Base-by-base conservation (phyloP, 2,329 filamentous ascomycete species). In the Pseudogymnoascus sp. region DNA sequence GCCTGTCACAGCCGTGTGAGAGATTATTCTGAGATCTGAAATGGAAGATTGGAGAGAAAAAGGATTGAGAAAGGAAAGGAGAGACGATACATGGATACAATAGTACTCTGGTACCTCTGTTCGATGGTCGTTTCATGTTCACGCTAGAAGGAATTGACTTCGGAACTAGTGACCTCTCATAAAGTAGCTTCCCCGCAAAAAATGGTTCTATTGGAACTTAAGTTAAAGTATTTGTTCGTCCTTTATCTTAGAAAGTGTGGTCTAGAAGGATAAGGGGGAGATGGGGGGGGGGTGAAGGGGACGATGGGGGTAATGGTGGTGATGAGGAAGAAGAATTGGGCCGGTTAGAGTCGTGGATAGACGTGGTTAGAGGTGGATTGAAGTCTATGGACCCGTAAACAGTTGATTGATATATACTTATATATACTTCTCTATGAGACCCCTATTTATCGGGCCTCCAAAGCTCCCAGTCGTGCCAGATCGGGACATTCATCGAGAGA, bases 101-200 rank as follows among this genome's bases (percentile, higher is more conserved):
- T 26, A 7, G 23, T 51, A 51, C 45, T 7, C 12, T n/a, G 45
- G 45, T 51, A 51, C 45, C 6, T 51, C 12, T 5, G 45, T n/a
- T 51, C 14, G 23, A 29, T 29, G 45, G 45, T 6, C 45, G 45
- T 51, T 51, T 51, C 45, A 51, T 51, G 45, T 51, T 29, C 12
- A 29, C 45, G 45, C 45, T 51, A 51, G 45, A 51, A 51, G 45
- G 45, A 51, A 51, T 23, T 51, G 45, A 51, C 45, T 29, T 51
- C 7, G 21, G 45, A 16, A 51, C 45, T 51, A 51, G 45, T 51
- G 45, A 51, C 45, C 45, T 51, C 23, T 29, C 14, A 16, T 5
- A 26, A 51, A 51, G 45, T 51, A 51, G 21, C 45, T n/a, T 7
- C 45, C 45, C 45, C 23, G 45, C 45, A 29, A 51, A 29, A 14